A percentile compares a stretch with the other conserved stretches of the same genome.
Evolutionary conservation across 2,329 filamentous ascomycete genomes (phyloP).

Genomic region (Fusarium siculi): DNA sequence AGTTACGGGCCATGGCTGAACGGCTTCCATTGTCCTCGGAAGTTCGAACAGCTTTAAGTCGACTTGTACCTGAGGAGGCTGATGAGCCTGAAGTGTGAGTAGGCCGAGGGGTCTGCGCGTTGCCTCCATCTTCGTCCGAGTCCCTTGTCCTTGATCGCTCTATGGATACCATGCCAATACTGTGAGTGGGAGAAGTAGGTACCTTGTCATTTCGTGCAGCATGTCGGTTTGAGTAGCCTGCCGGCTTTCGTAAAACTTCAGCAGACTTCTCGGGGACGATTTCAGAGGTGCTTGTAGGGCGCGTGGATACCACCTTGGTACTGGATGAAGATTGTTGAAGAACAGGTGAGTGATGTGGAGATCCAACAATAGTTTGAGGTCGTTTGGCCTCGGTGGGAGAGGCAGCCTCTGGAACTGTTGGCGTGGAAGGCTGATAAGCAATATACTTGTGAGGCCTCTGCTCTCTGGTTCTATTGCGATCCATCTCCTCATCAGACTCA

Average conservation of each 20-base stretch:
- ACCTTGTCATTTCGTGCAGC: conserved; percentile 32
- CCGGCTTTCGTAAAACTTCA: conserved; percentile 49
- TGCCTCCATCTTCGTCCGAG: conserved; percentile 47
- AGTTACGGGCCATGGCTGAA: conserved; percentile 71
- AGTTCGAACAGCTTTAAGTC: conserved; percentile 63
- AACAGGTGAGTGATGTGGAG: conserved; percentile 24
- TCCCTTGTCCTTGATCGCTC: conserved; percentile 52
- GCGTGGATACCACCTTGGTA: conserved; percentile 52
- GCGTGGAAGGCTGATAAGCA: conserved; percentile 41
- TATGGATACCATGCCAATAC: conserved; percentile 53
- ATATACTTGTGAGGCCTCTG: conserved; percentile 34
- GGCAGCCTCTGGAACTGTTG: conserved; percentile 39
- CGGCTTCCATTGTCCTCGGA: conserved; percentile 67
- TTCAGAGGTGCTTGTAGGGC: conserved; percentile 44
- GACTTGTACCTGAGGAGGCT: conserved; percentile 60
- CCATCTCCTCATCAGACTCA: conserved; percentile 55
- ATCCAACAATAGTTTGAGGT: conserved; percentile 31
- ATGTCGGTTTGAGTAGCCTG: conserved; percentile 40
- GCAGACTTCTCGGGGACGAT: conserved; percentile 44
- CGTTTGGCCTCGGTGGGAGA: conserved; percentile 32
- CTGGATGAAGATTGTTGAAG: conserved; percentile 39
- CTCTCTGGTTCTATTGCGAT: conserved; percentile 30
- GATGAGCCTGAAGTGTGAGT: conserved; percentile 63
- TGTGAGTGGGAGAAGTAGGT: conserved; percentile 44
- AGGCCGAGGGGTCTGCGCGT: conserved; percentile 48